These are phyloP conservation scores for Boletellus sp. DNA, from an alignment of 1,284 basidiomycete species.

Conservation along the genomic window DNA sequence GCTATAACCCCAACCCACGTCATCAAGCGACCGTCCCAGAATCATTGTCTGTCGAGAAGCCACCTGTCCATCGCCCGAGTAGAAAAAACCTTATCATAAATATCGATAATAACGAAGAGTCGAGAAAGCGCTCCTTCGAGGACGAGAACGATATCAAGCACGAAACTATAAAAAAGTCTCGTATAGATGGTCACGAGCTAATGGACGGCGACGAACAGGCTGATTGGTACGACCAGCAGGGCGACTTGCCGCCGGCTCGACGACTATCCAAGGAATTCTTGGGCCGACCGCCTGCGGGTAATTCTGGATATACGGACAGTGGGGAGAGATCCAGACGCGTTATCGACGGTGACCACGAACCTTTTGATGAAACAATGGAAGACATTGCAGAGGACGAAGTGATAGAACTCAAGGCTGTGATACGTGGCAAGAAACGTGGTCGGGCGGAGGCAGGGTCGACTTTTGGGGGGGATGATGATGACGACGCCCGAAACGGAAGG, in stretches of 20 bases:
- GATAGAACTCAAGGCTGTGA: constrained; percentile 28
- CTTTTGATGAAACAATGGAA: constrained; percentile 27
- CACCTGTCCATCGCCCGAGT: constrained; percentile 22
- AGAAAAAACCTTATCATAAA: constrained; percentile 19
- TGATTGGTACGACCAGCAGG: constrained; percentile 37
- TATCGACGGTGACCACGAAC: constrained; percentile 39
- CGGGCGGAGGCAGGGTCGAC: constrained; percentile 68
- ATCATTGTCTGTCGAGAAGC: constrained; percentile 16
- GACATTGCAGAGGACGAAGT: constrained; percentile 42
- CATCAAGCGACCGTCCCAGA: constrained; percentile 23
- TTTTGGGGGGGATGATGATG: constrained; percentile 64
- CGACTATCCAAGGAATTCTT: constrained; percentile 50
- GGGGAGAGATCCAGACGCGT: constrained; percentile 42
- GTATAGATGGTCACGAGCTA: constrained; percentile 44
- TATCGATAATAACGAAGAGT: constrained; percentile 19
- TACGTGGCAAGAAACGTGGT: constrained; percentile 74
- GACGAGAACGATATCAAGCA: constrained; percentile 38
- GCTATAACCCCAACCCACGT: constrained; percentile 34
- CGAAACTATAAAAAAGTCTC: constrained; percentile 51
- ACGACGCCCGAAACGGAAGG: constrained; percentile 36
- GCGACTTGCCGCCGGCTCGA: constrained; percentile 16
- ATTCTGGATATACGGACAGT: constrained; percentile 32
- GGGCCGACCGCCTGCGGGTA: constrained; percentile 41
- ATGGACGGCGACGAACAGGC: constrained; percentile 46
- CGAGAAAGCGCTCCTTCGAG: constrained; percentile 42